phyloP scores from a whole-genome alignment of 2,329 filamentous ascomycete species.

The Raffaelea arxii region DNA sequence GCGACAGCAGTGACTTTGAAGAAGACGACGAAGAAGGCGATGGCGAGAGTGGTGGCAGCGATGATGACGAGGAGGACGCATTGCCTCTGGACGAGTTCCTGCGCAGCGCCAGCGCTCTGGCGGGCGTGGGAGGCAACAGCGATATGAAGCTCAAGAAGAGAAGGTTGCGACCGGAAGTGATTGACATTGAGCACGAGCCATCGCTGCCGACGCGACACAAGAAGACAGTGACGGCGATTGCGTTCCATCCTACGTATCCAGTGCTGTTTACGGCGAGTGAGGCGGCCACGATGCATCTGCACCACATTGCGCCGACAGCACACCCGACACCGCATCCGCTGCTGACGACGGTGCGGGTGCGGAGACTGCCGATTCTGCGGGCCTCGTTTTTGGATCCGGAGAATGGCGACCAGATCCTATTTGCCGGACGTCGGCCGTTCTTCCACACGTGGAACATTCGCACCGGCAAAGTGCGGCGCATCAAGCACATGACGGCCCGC shows the following conservation, averaged over 20 bases:
- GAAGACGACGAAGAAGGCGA: slow-evolving; percentile 15
- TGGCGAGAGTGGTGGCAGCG: slow-evolving; percentile 36
- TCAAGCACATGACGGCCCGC: slow-evolving; percentile 62
- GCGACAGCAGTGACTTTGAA: neutral
- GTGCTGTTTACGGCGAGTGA: slow-evolving; percentile 84
- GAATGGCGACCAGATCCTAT: slow-evolving; percentile 66
- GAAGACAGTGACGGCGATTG: slow-evolving; percentile 71
- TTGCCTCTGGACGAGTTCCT: slow-evolving; percentile 74
- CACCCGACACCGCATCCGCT: slow-evolving; percentile 76
- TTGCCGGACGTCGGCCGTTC: slow-evolving; percentile 78
- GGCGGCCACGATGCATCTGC: slow-evolving; percentile 75
- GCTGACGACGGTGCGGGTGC: slow-evolving; percentile 81
- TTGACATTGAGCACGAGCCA: slow-evolving; percentile 83
- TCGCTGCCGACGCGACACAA: slow-evolving; percentile 74
- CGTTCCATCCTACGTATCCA: slow-evolving; percentile 82
- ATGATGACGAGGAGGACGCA: slow-evolving; percentile 49
- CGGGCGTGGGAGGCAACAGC: slow-evolving; percentile 24
- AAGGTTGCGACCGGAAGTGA: slow-evolving; percentile 73
- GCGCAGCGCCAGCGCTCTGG: slow-evolving; percentile 62
- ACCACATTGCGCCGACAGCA: slow-evolving; percentile 73
- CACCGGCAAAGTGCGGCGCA: slow-evolving; percentile 72
- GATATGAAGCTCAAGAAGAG: slow-evolving; percentile 19
- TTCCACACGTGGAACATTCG: slow-evolving; percentile 92
- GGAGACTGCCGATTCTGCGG: slow-evolving; percentile 71
- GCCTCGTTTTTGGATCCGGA: slow-evolving; percentile 73